A percentile compares a stretch with the other conserved stretches of the same genome.
Conservation (phyloP, 2,329 filamentous ascomycete species). For the Chrysosporium keratinophilum region DNA sequence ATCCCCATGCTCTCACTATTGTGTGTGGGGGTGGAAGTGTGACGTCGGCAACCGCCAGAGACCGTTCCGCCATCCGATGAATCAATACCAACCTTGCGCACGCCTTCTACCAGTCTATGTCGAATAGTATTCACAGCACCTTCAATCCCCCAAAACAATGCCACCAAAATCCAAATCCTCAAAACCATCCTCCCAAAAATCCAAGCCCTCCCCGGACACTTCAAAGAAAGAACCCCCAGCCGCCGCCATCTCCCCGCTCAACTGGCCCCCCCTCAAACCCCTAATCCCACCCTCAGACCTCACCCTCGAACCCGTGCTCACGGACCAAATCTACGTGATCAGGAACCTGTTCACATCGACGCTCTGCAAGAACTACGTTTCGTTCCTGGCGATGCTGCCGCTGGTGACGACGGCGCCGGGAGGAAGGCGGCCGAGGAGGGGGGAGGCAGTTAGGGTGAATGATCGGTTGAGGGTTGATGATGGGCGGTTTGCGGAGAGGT, state of each 20-base stretch:
- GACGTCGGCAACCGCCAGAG: too few species aligned
- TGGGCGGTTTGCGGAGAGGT: slow-evolving; percentile 55
- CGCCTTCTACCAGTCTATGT: neutral
- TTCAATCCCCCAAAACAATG: neutral
- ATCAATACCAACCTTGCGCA: too few species aligned
- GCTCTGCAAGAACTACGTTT: slow-evolving; percentile 65
- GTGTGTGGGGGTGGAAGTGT: too few species aligned
- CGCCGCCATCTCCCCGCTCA: slow-evolving; percentile 22
- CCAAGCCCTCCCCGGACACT: neutral
- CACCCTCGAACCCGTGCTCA: slow-evolving; percentile 46
- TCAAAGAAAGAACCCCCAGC: neutral
- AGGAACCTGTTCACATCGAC: slow-evolving; percentile 63
- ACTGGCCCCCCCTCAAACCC: slow-evolving; percentile 61
- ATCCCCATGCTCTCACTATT: too few species aligned
- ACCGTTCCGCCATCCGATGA: too few species aligned
- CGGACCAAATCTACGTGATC: slow-evolving; percentile 61
- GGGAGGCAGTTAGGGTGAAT: slow-evolving; percentile 75
- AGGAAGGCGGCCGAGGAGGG: slow-evolving; percentile 68
- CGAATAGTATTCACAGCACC: neutral
- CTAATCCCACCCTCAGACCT: slow-evolving; percentile 57
- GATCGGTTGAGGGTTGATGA: slow-evolving; percentile 81
- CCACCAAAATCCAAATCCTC: slow-evolving; percentile 4
- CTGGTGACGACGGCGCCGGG: slow-evolving; percentile 66
- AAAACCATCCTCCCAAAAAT: neutral
- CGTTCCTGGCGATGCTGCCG: slow-evolving; percentile 60